Conservation (phyloP, 768 basidiomycete species). For the Pholiota molesta region DNA sequence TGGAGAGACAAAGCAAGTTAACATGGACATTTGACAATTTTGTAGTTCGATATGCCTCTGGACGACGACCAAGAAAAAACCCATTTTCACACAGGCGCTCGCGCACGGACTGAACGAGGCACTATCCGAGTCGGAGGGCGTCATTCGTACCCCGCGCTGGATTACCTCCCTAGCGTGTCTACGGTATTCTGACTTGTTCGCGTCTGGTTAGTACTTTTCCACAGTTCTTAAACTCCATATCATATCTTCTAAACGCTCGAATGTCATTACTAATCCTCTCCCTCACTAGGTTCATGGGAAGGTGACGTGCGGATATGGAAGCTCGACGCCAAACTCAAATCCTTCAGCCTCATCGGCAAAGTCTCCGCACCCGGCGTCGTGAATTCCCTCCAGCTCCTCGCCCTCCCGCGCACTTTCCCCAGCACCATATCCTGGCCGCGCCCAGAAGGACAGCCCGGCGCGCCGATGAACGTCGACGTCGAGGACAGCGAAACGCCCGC, state of each 20-base stretch:
- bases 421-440: constrained; percentile 36
- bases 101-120: constrained; percentile 86
- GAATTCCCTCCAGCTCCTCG: constrained; percentile 86
- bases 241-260: too few species aligned
- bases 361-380: constrained; percentile 77
- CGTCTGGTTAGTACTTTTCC: constrained; percentile 73
- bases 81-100: constrained; percentile 81
- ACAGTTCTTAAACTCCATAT: too few species aligned
- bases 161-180: constrained; percentile 83
- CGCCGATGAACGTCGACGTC: not conserved
- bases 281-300: constrained; percentile 93
- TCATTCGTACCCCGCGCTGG: constrained; percentile 84
- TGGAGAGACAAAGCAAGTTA: not conserved
- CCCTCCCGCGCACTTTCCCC: constrained; percentile 53
- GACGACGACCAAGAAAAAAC: constrained; percentile 93
- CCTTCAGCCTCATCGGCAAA: constrained; percentile 69
- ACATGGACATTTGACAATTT: too few species aligned
- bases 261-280: constrained; percentile 9
- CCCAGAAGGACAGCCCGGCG: not conserved
- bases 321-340: constrained; percentile 75
- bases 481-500: not conserved
- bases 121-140: constrained; percentile 72
- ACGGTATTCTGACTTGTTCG: constrained; percentile 90
- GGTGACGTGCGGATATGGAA: constrained; percentile 91
- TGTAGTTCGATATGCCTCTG: constrained; percentile 91